Base-by-base conservation (phyloP, 1,139 yeast species). In the Saccharomyces hybrid region DNA sequence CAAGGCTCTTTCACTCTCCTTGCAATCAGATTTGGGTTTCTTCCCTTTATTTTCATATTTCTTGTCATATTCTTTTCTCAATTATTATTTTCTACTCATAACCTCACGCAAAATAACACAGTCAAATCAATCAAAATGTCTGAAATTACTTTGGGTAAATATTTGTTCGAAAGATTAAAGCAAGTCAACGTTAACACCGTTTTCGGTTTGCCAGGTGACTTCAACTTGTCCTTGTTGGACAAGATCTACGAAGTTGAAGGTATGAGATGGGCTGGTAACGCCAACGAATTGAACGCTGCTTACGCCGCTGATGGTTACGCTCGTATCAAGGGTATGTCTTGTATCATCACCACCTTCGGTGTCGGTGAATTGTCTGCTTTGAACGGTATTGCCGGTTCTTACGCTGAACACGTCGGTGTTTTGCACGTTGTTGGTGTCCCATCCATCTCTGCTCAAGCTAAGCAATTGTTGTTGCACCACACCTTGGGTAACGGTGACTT, bases 281-380 rank as follows among this genome's bases (percentile, higher is more conserved):
- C 86, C 65, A 84, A 83, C 71, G 89, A 84, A 70, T 77, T 84
- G 72, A 83, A 83, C 68, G 87, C 88, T 25, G 83, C 86, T 29
- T 84, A 83, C 66, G 81, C 87, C 50, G 84, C 86, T 44, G 89
- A 84, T 69, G 89, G 88, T 52, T 84, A 84, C 72, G 80, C 87
- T 51, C 74, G 88, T 67, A 75, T 83, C 59, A 82, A 81, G 69
- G 81, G 84, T n/a, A 72, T 82, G 67, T 78, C 81, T 52, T 80
- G 82, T 59, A 61, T 83, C 55, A 75, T 83, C 59, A 84, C 89
- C 59, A 84, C 89, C 16, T 86, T 77, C 70, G 96, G 96, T 54
- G 96, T 89, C 51, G 96, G 96, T 56, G 96, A 88, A 72, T 78
- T 88, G 57, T 82, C 88, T 54, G 96, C 96, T 13, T 71, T 88